phyloP scores from a whole-genome alignment of 192 early-diverging fungal genomes.

The Dissophora globulifera region DNA sequence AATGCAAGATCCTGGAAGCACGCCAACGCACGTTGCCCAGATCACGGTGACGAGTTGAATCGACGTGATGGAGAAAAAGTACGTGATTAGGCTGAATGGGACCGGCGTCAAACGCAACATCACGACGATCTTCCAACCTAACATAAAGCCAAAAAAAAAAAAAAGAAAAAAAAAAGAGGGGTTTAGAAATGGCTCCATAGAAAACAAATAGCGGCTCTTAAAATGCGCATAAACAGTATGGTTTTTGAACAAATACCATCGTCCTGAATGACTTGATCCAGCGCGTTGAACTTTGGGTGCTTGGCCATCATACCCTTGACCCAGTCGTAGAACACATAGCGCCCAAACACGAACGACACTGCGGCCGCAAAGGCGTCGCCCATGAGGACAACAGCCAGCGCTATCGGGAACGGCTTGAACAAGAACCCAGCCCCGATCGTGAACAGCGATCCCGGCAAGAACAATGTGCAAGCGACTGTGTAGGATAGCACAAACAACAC shows the following conservation, averaged over 20 bases:
- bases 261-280: constrained; percentile 56
- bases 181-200: too few relatives aligned
- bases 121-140: constrained; percentile 64
- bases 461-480: constrained; percentile 38
- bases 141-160: background rate
- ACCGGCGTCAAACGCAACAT: constrained; percentile 57
- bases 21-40: constrained; percentile 57
- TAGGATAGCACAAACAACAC: constrained; percentile 33
- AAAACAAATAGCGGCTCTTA: too few relatives aligned
- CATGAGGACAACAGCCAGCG: constrained; percentile 36
- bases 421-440: constrained; percentile 58
- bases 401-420: constrained; percentile 54
- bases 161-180: too few relatives aligned
- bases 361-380: constrained; percentile 51
- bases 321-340: constrained; percentile 60
- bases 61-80: constrained; percentile 58
- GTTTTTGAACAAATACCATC: too few relatives aligned
- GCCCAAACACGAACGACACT: constrained; percentile 55
- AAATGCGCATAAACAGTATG: too few relatives aligned
- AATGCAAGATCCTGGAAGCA: constrained; percentile 56
- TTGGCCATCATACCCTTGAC: constrained; percentile 52
- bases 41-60: constrained; percentile 51
- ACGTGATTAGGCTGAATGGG: constrained; percentile 58
- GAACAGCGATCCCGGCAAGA: constrained; percentile 51
- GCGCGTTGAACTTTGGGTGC: constrained; percentile 48